Evolutionary conservation across 139 green algal species (phyloP), one percentile per base, ranked within the genome.

Genomic region (Chlamydomonas sphaeroides): DNA sequence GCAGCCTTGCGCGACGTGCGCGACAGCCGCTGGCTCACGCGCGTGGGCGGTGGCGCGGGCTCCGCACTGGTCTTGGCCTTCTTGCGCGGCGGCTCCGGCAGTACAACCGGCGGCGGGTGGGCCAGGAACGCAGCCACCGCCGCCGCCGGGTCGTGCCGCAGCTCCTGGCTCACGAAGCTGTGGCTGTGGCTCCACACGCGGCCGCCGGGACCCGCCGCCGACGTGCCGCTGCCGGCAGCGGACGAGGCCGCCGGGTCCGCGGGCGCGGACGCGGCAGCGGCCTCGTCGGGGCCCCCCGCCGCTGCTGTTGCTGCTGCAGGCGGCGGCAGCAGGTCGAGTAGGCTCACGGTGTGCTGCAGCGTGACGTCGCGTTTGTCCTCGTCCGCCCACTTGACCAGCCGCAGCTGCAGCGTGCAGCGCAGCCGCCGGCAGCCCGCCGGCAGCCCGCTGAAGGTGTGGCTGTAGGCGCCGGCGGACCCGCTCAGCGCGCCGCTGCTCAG

Each of bases 301-400:
- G 23, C 20, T 62, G 53, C 53, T 28, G 45, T 17, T 6, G 62
- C 62, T 41, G 62, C 62, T 25, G 62, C 45, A 10, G 10, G 45
- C 59, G 21, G 11, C 23, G 21, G 17, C 53, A 10, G 6, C 57
- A 65, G 57, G 6, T 35, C 26, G 6, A 0, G 30, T 1, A 79
- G 72, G 25, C 70, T 39, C 4, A 80, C 32, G 1, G 3, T 36
- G 39, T 80, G 73, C 5, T 51, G 41, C 35, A 80, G 74, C 63
- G 30, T 26, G 3, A 80, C 30, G 26, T 69, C n/a, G 39, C 69
- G 78, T 72, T 82, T 81, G 39, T 84, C 83, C 32, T 42, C 48
- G 30, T 85, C 79, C 0, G 83, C 83, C 62, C 49, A 78, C 63
- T 80, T 39, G 17, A 85, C 79, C 51, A 88, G 67, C 72, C 78